Evolutionary conservation across 805 yeast species (phyloP), one percentile per base, ranked within the genome.

Genomic region (Groenewaldozyma salmanticensis): DNA sequence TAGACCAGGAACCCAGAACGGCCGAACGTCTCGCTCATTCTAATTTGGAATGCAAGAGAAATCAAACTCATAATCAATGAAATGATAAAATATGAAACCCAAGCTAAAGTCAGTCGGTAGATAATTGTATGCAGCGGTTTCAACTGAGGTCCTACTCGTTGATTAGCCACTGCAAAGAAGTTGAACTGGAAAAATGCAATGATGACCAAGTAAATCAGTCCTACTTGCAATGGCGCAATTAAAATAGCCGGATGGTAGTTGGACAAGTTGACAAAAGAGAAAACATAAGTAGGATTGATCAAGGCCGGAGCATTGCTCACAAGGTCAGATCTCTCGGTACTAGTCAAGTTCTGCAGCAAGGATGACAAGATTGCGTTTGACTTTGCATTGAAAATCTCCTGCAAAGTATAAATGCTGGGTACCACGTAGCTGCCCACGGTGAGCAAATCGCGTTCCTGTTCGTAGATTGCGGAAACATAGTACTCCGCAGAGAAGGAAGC

Each of bases 161-260:
- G 63, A 54, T 82, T 81, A 15, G 79, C 51, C 18, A 71, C 72
- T 9, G 60, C 61, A 53, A 77, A 78, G 64, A 81, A 71, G 36
- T 43, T 71, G 51, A 80, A 70, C 50, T 77, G 79, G 70, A 84
- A 80, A 55, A 84, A 81, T 2, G 90, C 75, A 42, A 81, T 57
- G 55, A 83, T 76, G 51, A 83, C 70, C 55, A 81, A 65, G 55
- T 76, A 82, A 57, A 83, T 79, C 48, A 81, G 67, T 39, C 92
- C 92, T 45, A 82, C 79, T 57, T 81, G 90, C 3, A 76, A 58
- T 4, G 88, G 86, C 0, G 87, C 87, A 34, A 70, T 50, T 11
- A 77, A 54, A 4, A 73, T 75, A 2, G 72, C 29, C 13, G 7
- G 27, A 64, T 41, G 37, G 2, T 52, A 33, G 31, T 49, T 57